Evolutionary conservation across 768 basidiomycete genomes (phyloP).

Genomic region (Leccinum sublutescens): DNA sequence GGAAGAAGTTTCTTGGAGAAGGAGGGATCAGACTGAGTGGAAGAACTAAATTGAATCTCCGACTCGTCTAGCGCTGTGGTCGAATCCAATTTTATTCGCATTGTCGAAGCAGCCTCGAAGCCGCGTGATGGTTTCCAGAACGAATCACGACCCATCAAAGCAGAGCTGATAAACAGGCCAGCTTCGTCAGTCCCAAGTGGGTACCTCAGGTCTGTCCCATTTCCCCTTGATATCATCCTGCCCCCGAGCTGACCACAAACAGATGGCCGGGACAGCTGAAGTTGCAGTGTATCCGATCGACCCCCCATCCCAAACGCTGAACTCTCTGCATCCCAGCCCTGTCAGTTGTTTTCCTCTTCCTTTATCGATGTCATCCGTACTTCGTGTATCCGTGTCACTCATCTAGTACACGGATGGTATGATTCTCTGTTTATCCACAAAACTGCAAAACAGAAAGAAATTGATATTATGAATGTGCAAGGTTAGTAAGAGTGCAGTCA

Average conservation of each 20-base stretch:
- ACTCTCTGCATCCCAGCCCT: constrained; percentile 55
- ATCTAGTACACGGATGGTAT: not conserved
- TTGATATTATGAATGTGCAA: not conserved
- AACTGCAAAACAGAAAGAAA: not conserved
- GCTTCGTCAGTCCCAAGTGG: constrained; percentile 90
- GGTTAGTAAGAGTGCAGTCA: not conserved
- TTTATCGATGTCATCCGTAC: not conserved
- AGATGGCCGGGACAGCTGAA: constrained; percentile 89
- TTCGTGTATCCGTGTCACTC: not conserved
- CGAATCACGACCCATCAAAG: constrained; percentile 49
- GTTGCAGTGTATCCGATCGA: constrained; percentile 63
- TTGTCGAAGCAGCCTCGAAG: no score
- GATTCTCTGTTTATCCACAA: not conserved
- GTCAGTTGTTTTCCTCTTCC: not conserved
- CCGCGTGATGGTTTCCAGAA: constrained; percentile 81
- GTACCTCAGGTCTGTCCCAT: no score
- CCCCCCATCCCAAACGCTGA: constrained; percentile 47
- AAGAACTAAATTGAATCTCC: no score
- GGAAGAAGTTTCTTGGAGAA: no score
- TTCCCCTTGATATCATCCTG: not conserved
- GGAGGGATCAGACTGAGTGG: no score
- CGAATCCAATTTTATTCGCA: constrained; percentile 33
- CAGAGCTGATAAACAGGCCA: constrained; percentile 75
- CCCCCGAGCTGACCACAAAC: not conserved
- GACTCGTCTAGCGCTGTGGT: not conserved